Conservation (phyloP, 371 early-diverging fungal genomes). For the Lichtheimia ramosa region DNA sequence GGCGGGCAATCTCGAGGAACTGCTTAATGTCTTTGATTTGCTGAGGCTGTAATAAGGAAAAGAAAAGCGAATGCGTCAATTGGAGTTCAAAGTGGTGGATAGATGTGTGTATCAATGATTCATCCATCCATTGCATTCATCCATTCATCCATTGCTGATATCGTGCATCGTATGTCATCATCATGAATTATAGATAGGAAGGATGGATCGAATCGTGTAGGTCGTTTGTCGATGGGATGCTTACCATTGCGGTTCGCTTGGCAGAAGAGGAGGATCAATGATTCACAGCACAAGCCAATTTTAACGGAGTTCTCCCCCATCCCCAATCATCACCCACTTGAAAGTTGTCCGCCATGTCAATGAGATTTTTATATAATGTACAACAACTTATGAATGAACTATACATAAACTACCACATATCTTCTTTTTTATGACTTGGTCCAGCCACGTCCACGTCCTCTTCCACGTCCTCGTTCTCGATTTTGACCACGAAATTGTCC, state of each 20-base stretch:
- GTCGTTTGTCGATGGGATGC: background rate
- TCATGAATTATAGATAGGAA: background rate
- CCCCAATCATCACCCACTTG: too few relatives aligned
- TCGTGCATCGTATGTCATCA: background rate
- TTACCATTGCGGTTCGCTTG: conserved; percentile 14
- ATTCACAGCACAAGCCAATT: too few relatives aligned
- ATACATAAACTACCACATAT: too few relatives aligned
- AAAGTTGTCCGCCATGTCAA: too few relatives aligned
- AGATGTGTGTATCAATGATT: background rate
- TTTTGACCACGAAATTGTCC: too few relatives aligned
- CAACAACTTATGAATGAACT: too few relatives aligned
- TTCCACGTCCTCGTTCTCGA: too few relatives aligned
- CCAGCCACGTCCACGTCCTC: too few relatives aligned
- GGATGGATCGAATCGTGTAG: too few relatives aligned
- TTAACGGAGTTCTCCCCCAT: too few relatives aligned
- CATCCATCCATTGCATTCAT: conserved; percentile 21
- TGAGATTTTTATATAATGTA: too few relatives aligned
- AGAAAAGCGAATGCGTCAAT: background rate
- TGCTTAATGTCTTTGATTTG: conserved; percentile 97
- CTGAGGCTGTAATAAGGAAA: conserved; percentile 76
- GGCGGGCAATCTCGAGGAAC: conserved; percentile 94
- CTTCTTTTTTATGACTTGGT: too few relatives aligned
- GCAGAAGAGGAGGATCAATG: conserved; percentile 4
- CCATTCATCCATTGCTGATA: conserved; percentile 9
- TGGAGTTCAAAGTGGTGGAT: background rate